Conservation (phyloP, 768 basidiomycete species). For the Mycena haematopus region DNA sequence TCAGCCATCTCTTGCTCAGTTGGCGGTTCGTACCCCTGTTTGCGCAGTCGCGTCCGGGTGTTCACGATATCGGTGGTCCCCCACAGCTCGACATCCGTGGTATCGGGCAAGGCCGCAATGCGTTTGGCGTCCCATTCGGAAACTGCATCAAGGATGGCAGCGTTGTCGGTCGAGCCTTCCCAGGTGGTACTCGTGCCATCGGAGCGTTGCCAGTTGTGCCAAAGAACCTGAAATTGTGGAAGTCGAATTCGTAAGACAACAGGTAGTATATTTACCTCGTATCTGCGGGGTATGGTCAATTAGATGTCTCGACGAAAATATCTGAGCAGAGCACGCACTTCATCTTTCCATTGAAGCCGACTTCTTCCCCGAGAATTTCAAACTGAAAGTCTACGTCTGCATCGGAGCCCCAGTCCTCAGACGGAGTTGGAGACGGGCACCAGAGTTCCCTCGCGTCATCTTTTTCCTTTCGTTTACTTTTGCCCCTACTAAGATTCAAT, state of each 20-base stretch:
- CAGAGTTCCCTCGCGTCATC: too few species aligned
- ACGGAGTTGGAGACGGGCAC: too few species aligned
- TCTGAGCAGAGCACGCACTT: background rate
- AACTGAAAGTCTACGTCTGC: background rate
- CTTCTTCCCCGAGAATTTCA: slow-evolving; percentile 22
- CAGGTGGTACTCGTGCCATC: slow-evolving; percentile 27
- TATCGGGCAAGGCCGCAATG: background rate
- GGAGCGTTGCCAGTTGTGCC: slow-evolving; percentile 15
- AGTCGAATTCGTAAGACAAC: background rate
- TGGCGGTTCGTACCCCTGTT: slow-evolving; percentile 13
- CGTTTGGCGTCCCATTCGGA: slow-evolving; percentile 5
- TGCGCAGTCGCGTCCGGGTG: slow-evolving; percentile 12
- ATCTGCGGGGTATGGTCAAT: background rate
- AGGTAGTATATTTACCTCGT: slow-evolving; percentile 11
- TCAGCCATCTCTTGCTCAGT: background rate
- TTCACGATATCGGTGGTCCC: slow-evolving; percentile 20
- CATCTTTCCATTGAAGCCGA: slow-evolving; percentile 2
- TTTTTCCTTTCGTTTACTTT: too few species aligned
- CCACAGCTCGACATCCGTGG: slow-evolving; percentile 13
- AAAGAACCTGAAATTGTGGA: slow-evolving; percentile 5
- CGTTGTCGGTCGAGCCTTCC: slow-evolving; percentile 1
- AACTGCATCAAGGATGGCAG: background rate
- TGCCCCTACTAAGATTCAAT: too few species aligned
- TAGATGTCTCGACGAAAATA: background rate
- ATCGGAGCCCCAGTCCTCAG: too few species aligned